Conservation (phyloP, 73 alveolate species). For the Diophrys appendiculata region DNA sequence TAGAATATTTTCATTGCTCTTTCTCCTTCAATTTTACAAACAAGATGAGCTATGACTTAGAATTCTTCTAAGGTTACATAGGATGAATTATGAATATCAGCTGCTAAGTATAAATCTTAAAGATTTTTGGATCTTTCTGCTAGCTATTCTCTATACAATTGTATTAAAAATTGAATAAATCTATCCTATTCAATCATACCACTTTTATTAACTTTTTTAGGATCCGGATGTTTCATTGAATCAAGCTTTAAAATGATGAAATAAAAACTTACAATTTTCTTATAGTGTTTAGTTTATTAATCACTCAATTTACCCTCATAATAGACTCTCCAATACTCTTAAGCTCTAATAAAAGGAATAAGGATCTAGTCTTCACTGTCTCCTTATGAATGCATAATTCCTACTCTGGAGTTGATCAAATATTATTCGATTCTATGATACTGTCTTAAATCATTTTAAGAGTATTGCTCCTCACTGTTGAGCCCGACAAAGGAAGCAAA, state of each 20-base stretch:
- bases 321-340: conserved; percentile 1
- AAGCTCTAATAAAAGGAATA: conserved; percentile 12
- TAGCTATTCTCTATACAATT: neutral
- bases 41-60: neutral
- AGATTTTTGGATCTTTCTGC: neutral
- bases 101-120: neutral
- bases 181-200: neutral
- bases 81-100: neutral
- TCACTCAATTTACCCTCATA: neutral
- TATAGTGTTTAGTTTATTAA: neutral
- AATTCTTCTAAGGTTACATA: neutral
- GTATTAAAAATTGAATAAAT: no score
- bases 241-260: neutral
- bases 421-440: conserved; percentile 2
- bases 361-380: conserved; percentile 1
- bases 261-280: neutral
- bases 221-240: neutral
- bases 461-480: neutral
- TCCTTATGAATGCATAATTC: neutral
- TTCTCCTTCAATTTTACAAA: neutral
- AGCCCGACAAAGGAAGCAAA: conserved; percentile 18
- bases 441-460: neutral
- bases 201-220: conserved; percentile 1
- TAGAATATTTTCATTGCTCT: neutral
- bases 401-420: neutral